Conservation (phyloP, 2,329 filamentous ascomycete genomes). For the Microsporum audouinii region DNA sequence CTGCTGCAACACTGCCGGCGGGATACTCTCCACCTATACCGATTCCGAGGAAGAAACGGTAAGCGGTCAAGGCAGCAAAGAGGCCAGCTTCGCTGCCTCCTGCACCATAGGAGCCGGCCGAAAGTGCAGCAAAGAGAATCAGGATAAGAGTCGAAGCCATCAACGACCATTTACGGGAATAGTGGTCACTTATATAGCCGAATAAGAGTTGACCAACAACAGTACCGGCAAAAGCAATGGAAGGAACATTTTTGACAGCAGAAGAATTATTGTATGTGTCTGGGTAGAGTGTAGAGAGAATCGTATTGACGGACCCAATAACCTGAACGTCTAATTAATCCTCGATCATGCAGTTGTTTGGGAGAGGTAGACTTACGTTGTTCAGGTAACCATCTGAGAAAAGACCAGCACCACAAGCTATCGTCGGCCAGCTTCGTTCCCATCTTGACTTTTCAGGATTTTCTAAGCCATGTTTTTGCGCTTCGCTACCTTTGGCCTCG, state of each 20-base stretch:
- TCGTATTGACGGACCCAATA: slow-evolving; percentile 76
- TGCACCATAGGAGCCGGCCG: slow-evolving; percentile 64
- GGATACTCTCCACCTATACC: slow-evolving; percentile 57
- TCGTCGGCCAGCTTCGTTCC: slow-evolving; percentile 57
- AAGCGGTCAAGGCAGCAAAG: slow-evolving; percentile 67
- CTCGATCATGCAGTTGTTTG: not conserved
- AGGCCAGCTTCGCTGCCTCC: slow-evolving; percentile 58
- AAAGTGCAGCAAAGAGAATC: slow-evolving; percentile 71
- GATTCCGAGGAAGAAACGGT: slow-evolving; percentile 70
- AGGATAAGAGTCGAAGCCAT: slow-evolving; percentile 72
- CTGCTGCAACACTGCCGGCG: slow-evolving; percentile 64
- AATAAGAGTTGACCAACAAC: slow-evolving; percentile 24
- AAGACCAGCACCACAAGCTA: slow-evolving; percentile 79
- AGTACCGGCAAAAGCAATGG: slow-evolving; percentile 52
- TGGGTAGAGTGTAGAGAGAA: slow-evolving; percentile 58
- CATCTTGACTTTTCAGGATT: slow-evolving; percentile 29
- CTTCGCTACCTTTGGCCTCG: not conserved
- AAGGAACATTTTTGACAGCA: slow-evolving; percentile 62
- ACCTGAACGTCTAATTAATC: slow-evolving; percentile 38
- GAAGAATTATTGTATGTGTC: slow-evolving; percentile 55
- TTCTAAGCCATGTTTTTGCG: slow-evolving; percentile 6
- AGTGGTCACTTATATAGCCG: slow-evolving; percentile 54
- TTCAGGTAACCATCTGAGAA: slow-evolving; percentile 92
- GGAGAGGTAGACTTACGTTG: slow-evolving; percentile 45
- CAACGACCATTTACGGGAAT: slow-evolving; percentile 71